Percentiles rank a stretch among this genome's conserved stretches.
Conservation (phyloP, 108 stramenopile genomes). For the Craspedostauros australis region DNA sequence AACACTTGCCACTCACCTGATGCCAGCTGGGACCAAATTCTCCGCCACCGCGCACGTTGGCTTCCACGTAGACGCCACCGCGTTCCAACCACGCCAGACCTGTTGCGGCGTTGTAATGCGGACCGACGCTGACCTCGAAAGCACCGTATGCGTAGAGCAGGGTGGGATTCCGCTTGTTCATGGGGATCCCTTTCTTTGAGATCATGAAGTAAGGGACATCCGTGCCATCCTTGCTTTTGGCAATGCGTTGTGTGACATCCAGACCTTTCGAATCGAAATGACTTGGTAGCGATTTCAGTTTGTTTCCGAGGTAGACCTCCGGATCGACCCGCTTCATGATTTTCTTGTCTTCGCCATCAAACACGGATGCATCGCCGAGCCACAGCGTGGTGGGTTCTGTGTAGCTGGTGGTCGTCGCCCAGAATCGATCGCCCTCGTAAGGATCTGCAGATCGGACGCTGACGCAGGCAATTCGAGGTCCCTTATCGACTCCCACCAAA, state of each 20-base stretch:
- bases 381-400: slow-evolving; percentile 55
- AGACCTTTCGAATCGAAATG: slow-evolving; percentile 39
- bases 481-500: slow-evolving; percentile 39
- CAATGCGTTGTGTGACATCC: slow-evolving; percentile 44
- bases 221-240: slow-evolving; percentile 56
- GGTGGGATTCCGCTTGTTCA: slow-evolving; percentile 22
- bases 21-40: slow-evolving; percentile 79
- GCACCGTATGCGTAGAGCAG: slow-evolving; percentile 82
- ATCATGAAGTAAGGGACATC: slow-evolving; percentile 55
- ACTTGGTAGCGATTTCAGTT: slow-evolving; percentile 46
- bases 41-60: slow-evolving; percentile 87
- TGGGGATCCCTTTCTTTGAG: slow-evolving; percentile 9
- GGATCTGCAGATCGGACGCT: slow-evolving; percentile 47
- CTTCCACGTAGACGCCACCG: slow-evolving; percentile 77
- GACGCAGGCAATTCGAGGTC: slow-evolving; percentile 35
- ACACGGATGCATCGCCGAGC: slow-evolving; percentile 34
- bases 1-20: slow-evolving; percentile 63
- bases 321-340: slow-evolving; percentile 11
- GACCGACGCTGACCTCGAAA: slow-evolving; percentile 80
- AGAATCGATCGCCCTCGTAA: slow-evolving; percentile 58
- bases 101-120: slow-evolving; percentile 48
- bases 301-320: slow-evolving; percentile 33
- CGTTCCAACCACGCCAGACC: slow-evolving; percentile 72
- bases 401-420: slow-evolving; percentile 70
- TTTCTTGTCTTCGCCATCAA: neutral